Base-by-base conservation (phyloP, 495 filamentous ascomycete species). In the Penicillium desertorum region DNA sequence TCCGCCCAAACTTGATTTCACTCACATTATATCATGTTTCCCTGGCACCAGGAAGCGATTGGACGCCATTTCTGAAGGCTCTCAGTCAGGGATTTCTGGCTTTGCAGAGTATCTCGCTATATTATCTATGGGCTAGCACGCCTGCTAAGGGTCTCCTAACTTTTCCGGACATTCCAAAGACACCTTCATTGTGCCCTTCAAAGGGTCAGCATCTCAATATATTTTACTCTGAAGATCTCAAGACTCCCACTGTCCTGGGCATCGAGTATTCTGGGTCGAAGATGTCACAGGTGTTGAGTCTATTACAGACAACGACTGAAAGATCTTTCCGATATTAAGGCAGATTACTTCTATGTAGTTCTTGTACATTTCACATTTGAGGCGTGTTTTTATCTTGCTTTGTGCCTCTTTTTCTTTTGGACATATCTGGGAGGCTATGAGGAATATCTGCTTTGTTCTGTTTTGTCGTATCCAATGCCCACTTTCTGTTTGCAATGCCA, bases 231-330 rank as follows among this genome's bases (percentile, higher is more conserved):
- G 66, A 69, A 17, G 61, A 52, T 27, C 6, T 43, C 4, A 58
- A 62, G 23, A 61, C 30, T 9, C 63, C 56, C 3, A 22, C 61
- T 12, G 61, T 67, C 1, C 54, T 69, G 11, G 66, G 63, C 9
- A 32, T 69, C 17, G 66, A 69, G 17, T 69, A 69, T 53, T 67
- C 66, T 4, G 66, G 66, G 4, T 48, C 61, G 1, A 62, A 57
- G 49, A 61, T 69, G 61, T 43, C 56, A 14, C 51, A 64, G 4
- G 45, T 69, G 14, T 32, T 69, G 27, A 50, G 41, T 16, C 27
- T 69, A 42, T 37, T 69, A 12, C 66, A 62, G 30, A 59, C 36
- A 9, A 44, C 54, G 2, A 22, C 32, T n/a, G 30, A 16, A 37
- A 20, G 16, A 12, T 10, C 36, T 51, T 41, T 16, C 14, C 14